A percentile compares a stretch with the other conserved stretches of the same genome.
Conservation (phyloP, 2,329 filamentous ascomycete genomes). For the Dryadomyces quercivorus region DNA sequence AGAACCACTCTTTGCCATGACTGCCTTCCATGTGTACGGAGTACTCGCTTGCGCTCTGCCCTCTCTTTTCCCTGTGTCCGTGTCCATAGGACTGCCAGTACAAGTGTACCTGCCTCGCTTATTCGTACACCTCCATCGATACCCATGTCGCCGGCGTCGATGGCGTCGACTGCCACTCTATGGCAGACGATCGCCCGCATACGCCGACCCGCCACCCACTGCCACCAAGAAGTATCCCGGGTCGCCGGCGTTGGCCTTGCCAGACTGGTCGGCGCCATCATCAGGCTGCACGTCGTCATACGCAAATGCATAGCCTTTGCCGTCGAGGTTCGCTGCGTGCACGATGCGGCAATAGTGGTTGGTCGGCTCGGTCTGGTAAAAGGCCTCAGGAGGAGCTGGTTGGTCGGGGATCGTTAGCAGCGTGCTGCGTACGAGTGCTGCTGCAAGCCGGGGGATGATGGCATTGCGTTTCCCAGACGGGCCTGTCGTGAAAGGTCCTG, state of each 20-base stretch:
- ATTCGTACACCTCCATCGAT: too few relatives aligned
- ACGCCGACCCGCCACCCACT: constrained; percentile 30
- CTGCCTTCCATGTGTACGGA: too few relatives aligned
- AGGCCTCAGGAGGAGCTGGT: constrained; percentile 20
- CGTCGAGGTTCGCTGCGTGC: constrained; percentile 39
- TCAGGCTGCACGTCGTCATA: constrained; percentile 47
- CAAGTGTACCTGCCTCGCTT: too few relatives aligned
- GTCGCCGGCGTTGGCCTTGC: constrained; percentile 39
- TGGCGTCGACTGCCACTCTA: background rate
- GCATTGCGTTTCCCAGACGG: constrained; percentile 26
- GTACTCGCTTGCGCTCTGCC: too few relatives aligned
- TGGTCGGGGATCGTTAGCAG: constrained; percentile 25
- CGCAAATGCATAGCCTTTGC: constrained; percentile 46
- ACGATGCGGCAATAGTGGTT: constrained; percentile 48
- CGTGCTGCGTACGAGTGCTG: constrained; percentile 41
- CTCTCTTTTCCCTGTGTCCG: too few relatives aligned
- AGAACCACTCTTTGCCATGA: too few relatives aligned
- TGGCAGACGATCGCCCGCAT: constrained; percentile 13
- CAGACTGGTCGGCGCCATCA: constrained; percentile 39
- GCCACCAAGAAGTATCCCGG: constrained; percentile 36
- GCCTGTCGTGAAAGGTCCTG: constrained; percentile 42
- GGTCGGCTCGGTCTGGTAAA: constrained; percentile 29
- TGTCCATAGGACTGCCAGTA: too few relatives aligned
- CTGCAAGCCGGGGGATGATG: constrained; percentile 35
- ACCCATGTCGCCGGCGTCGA: too few relatives aligned